Base-by-base conservation (phyloP, 495 filamentous ascomycete species). In the Trichoderma orchidacearum region DNA sequence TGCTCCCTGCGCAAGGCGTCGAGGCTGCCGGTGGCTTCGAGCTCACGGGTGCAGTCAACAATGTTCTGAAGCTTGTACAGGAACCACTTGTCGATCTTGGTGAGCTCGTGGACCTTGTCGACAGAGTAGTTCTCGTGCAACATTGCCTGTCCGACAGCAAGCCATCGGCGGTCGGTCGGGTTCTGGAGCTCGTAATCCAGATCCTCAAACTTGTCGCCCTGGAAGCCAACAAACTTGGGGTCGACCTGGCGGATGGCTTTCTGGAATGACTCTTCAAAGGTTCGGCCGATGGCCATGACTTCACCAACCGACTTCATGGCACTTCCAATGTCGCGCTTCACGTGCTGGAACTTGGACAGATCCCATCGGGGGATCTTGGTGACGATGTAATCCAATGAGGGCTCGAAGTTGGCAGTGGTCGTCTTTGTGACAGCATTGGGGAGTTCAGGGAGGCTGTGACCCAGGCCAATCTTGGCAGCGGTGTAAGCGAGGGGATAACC, bases 351-450 rank as follows among this genome's bases (percentile, higher is more conserved):
- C 75, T 98, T 98, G 74, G 86, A 81, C 68, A 98, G 68, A 76
- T 96, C 92, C 92, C 92, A 98, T 36, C 93, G 80, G 63, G 92
- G 92, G 62, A 98, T 98, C 77, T 98, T 98, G 59, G 90, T 96
- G 58, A 98, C 92, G 60, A 98, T 85, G 60, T 97, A 97, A 67
- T 97, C 92, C 55, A 97, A 78, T 60, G 89, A 95, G 34, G 92
- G 92, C 68, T 97, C 92, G 70, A 97, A 98, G 76, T 98, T 98
- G 65, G 92, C 92, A 11, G 93, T 98, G 17, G 92, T 97, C 18
- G 92, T 97, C 79, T 95, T 95, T 32, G 92, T 97, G 35, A 97
- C 93, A 56, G 92, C 91, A 64, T 97, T 97, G 61, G 93, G 92
- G 23, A 97, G 79, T 73, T 97, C 90, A 38, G 92, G 92, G 23